A percentile compares a stretch with the other conserved stretches of the same genome.
phyloP scores from a whole-genome alignment of 495 filamentous ascomycete genomes.

The Astrothelium subdiscretum region DNA sequence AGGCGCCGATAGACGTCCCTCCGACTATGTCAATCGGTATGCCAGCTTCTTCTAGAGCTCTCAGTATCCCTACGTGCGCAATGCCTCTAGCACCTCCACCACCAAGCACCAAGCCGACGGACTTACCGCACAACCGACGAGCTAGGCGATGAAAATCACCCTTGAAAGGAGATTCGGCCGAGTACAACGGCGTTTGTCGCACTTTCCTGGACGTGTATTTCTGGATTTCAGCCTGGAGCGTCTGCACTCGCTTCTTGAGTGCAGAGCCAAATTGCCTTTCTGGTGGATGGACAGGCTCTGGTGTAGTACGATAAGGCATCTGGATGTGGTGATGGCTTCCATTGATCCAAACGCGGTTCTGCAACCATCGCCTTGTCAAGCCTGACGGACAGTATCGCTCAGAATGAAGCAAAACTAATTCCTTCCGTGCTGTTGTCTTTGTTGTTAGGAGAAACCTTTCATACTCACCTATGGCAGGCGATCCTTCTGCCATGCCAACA shows the following conservation, averaged over 20 bases:
- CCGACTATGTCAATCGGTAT: conserved; percentile 95
- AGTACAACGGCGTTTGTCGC: conserved; percentile 77
- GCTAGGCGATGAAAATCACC: conserved; percentile 93
- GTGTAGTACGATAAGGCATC: conserved; percentile 75
- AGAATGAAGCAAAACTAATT: conserved; percentile 82
- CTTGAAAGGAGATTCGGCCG: conserved; percentile 83
- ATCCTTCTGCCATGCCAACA: conserved; percentile 83
- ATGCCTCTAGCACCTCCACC: conserved; percentile 89
- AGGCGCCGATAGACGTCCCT: conserved; percentile 94
- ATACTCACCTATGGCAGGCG: conserved; percentile 84
- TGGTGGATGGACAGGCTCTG: conserved; percentile 66
- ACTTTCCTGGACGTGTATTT: conserved; percentile 88
- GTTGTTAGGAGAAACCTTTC: conserved; percentile 91
- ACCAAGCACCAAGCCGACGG: conserved; percentile 85
- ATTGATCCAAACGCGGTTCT: conserved; percentile 94
- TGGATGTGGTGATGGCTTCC: conserved; percentile 98
- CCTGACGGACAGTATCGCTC: conserved; percentile 82
- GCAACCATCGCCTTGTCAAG: conserved; percentile 76
- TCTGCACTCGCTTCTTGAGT: conserved; percentile 85
- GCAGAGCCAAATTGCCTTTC: conserved; percentile 70
- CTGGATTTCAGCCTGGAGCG: conserved; percentile 90
- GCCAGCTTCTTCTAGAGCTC: conserved; percentile 89
- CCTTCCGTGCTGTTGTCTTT: conserved; percentile 93
- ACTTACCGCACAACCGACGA: conserved; percentile 82
- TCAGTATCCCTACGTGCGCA: conserved; percentile 83